Evolutionary conservation across 768 basidiomycete species (phyloP), one percentile per base, ranked within the genome.

Genomic region (Phlegmacium glaucopus): DNA sequence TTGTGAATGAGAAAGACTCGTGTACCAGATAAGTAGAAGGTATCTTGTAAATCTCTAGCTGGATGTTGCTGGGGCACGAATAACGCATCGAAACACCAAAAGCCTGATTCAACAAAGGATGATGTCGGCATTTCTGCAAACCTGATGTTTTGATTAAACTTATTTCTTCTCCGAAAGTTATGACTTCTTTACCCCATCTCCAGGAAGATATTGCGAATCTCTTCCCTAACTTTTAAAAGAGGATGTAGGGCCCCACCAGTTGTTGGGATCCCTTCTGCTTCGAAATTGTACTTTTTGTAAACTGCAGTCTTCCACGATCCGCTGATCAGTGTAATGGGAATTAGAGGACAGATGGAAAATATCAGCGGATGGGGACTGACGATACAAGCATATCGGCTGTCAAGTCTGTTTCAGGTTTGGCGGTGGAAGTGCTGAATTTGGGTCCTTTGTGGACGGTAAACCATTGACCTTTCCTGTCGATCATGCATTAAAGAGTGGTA

Each of bases 1-100:
- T 13, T 25, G n/a, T 12, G 18, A 16, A n/a, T 8, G n/a, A 39
- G n/a, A 43, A 30, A 17, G 34, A 28, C 16, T 13, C 9, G 35
- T 22, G 51, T 58, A 83, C 93, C 92, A 46, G 95, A 96, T 25
- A 98, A 76, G 68, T 97, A 99, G 78, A 99, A 99, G 5, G 96
- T 99, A 61, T 99, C 96, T 67, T 99, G 96, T 40, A 97, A 62
- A 54, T 99, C 96, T 60, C 96, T 83, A 10, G 96, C 96, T 6
- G 96, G 96, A 72, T 99, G 96, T 65, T 98, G 95, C 61, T 99
- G 96, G 0, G 96, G 96, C 0, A 99, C 96, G 66, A 95, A 99
- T 54, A 99, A 77, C 1, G 94, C 84, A 66, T 99, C 96, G 69
- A 99, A 98, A 65, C 94, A 96, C 96, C 96, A 99, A 78, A 98